Percentiles rank a stretch among this genome's conserved stretches.
Evolutionary conservation across 371 early-diverging fungal genomes (phyloP).

Genomic region (Blastocladiella emersonii): DNA sequence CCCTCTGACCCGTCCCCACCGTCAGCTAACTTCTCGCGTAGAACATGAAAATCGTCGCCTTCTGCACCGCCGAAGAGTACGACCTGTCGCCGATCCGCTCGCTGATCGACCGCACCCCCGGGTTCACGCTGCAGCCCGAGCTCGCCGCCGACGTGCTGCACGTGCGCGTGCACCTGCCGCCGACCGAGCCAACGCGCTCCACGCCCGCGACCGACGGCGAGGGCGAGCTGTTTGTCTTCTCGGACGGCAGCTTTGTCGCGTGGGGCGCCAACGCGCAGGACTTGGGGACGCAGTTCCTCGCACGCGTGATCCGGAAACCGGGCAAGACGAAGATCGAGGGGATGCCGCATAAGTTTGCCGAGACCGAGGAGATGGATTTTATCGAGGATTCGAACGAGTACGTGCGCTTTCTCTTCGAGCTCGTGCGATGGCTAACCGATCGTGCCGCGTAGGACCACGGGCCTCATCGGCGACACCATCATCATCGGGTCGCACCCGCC

Average conservation of each 20-base stretch:
- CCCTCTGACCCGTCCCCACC: neutral
- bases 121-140: conserved; percentile 17
- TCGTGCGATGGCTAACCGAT: neutral
- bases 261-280: conserved; percentile 26
- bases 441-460: conserved; percentile 14
- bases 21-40: neutral
- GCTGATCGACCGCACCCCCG: conserved; percentile 17
- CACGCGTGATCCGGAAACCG: conserved; percentile 8
- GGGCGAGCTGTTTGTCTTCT: conserved; percentile 31
- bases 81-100: conserved; percentile 19
- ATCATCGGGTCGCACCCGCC: conserved; percentile 24
- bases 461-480: conserved; percentile 25
- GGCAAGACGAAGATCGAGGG: conserved; percentile 13
- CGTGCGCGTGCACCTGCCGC: conserved; percentile 12
- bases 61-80: conserved; percentile 32
- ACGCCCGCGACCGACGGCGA: neutral
- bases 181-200: neutral
- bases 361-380: conserved; percentile 30
- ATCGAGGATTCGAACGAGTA: conserved; percentile 17
- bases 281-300: neutral
- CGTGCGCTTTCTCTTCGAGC: conserved; percentile 3
- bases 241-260: conserved; percentile 28
- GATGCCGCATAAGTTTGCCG: conserved; percentile 14
- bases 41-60: conserved; percentile 12
- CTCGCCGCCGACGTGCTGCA: conserved; percentile 32